These are phyloP conservation scores for Coprinopsis cinerea DNA, from an alignment of 768 basidiomycete species.

Conservation along the genomic window DNA sequence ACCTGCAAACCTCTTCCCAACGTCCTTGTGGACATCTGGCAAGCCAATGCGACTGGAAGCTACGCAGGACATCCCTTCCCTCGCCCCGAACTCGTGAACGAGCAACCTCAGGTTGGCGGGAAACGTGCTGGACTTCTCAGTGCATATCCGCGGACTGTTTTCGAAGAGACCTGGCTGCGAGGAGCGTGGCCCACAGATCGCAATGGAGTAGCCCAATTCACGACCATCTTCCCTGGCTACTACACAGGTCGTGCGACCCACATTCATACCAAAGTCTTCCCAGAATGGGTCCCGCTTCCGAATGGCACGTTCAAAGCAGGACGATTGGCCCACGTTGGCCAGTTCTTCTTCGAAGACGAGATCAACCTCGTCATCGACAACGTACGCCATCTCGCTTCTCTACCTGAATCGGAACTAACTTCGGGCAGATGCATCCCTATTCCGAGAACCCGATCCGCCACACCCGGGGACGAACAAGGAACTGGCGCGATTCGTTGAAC, in stretches of 20 bases:
- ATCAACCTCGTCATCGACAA: constrained; percentile 44
- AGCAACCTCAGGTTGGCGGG: constrained; percentile 43
- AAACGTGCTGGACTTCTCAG: constrained; percentile 36
- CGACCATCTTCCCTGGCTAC: constrained; percentile 51
- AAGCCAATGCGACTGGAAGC: constrained; percentile 49
- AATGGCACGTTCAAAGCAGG: constrained; percentile 43
- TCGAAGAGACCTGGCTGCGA: constrained; percentile 42
- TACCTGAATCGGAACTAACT: neutral
- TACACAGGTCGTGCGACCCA: constrained; percentile 53
- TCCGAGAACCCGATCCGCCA: constrained; percentile 42
- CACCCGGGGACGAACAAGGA: constrained; percentile 43
- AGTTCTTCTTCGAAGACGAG: constrained; percentile 55
- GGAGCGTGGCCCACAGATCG: constrained; percentile 50
- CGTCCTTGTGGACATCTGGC: constrained; percentile 56
- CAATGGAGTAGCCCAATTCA: constrained; percentile 50
- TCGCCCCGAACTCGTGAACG: constrained; percentile 34
- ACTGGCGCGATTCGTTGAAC: constrained; percentile 47
- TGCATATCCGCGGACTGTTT: constrained; percentile 37
- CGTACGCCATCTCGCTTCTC: constrained; percentile 18
- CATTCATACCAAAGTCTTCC: constrained; percentile 50
- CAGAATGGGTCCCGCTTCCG: constrained; percentile 37
- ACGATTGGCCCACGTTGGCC: constrained; percentile 41
- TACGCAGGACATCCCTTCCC: constrained; percentile 50
- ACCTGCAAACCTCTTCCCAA: constrained; percentile 51
- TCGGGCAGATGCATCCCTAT: constrained; percentile 45